Evolutionary conservation across 371 early-diverging fungal species (phyloP).

Genomic region (Blakeslea trispora): DNA sequence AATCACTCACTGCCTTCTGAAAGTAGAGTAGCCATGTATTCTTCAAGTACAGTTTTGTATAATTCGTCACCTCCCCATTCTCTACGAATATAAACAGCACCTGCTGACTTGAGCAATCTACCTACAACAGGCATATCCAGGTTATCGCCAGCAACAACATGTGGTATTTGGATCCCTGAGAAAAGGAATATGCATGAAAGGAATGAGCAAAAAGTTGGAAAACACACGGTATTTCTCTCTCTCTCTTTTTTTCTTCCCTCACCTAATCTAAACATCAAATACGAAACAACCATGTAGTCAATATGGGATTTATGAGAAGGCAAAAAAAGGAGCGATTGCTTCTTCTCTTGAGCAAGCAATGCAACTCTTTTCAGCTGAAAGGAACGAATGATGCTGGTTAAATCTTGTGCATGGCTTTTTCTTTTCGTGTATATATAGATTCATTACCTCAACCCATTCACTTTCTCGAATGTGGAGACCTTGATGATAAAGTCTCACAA

Average conservation of each 20-base stretch:
- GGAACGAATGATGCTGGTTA: neutral
- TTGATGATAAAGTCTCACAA: constrained; percentile 80
- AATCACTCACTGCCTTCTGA: constrained; percentile 40
- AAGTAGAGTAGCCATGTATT: constrained; percentile 69
- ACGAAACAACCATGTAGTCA: constrained; percentile 87
- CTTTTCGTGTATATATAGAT: neutral
- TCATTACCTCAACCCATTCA: constrained; percentile 73
- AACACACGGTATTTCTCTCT: no score
- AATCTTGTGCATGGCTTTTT: no score
- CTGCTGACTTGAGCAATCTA: constrained; percentile 63
- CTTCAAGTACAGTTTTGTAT: constrained; percentile 72
- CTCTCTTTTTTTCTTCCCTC: constrained; percentile 1
- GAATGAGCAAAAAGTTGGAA: no score
- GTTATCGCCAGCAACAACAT: constrained; percentile 91
- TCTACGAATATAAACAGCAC: constrained; percentile 85
- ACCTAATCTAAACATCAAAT: constrained; percentile 81
- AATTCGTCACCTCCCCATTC: constrained; percentile 80
- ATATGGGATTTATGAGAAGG: constrained; percentile 92
- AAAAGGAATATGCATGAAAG: neutral
- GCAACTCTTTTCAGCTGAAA: constrained; percentile 64
- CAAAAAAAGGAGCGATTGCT: constrained; percentile 76
- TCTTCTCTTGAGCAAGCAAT: constrained; percentile 64
- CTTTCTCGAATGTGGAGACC: constrained; percentile 84
- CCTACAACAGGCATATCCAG: constrained; percentile 84
- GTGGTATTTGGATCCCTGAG: constrained; percentile 74